These are phyloP conservation scores for peach (Prunus persica) DNA, from an alignment of 306 rosid genomes.

Conservation along the genomic window Prunus_persica_NCBIv2 NC_034013.1:12620501-12621000, in stretches of 20 bases:
- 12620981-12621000: constrained; percentile 31
- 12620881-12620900: background rate
- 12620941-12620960: constrained; percentile 2
- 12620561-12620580: background rate
- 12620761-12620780: background rate
- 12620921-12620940: constrained; percentile 28
- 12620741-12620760: background rate
- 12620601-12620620: background rate
- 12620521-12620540: background rate
- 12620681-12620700: background rate
- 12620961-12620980: background rate
- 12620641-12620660: background rate
- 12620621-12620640: background rate
- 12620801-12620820: background rate
- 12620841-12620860: background rate
- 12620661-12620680: constrained; percentile 1
- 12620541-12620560: background rate
- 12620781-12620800: background rate
- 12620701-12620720: background rate
- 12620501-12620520: background rate
- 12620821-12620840: background rate
- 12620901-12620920: constrained; percentile 18
- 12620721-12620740: background rate
- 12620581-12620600: background rate
- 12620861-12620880: background rate